These are phyloP conservation scores for Pythium oligandrum DNA, from an alignment of 352 stramenopile genomes.

Conservation along the genomic window DNA sequence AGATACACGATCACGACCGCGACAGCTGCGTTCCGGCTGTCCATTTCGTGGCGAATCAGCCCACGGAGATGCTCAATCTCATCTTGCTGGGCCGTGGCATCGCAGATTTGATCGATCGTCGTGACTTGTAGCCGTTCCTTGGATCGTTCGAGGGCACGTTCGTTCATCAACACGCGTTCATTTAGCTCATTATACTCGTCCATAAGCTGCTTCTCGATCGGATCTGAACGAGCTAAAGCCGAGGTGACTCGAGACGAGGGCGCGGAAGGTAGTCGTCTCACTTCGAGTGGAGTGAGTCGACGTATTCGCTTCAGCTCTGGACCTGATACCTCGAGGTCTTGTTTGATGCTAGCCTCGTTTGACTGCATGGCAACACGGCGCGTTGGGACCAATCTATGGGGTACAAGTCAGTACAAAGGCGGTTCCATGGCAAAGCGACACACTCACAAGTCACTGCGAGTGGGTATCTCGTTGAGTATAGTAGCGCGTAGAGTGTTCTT, in stretches of 20 bases:
- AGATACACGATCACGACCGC: constrained; percentile 34
- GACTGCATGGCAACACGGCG: no score
- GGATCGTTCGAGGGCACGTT: constrained; percentile 29
- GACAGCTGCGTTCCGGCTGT: constrained; percentile 29
- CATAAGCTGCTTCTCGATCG: constrained; percentile 1
- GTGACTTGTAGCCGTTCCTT: constrained; percentile 18
- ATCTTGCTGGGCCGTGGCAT: constrained; percentile 23
- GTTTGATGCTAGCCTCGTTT: no score
- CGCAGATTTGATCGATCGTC: constrained; percentile 18
- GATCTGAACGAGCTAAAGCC: neutral
- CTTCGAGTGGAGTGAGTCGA: neutral
- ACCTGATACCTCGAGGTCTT: no score
- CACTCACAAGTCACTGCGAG: no score
- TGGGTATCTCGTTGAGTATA: neutral
- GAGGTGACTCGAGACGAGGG: neutral
- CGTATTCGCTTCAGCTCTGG: no score
- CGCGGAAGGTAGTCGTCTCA: neutral
- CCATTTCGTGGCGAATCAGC: constrained; percentile 29
- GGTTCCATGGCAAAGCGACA: no score
- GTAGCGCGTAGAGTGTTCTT: neutral
- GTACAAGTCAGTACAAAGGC: no score
- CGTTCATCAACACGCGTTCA: constrained; percentile 17
- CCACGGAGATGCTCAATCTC: constrained; percentile 32
- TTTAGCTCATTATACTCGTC: constrained; percentile 6
- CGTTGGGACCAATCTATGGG: no score